Evolutionary conservation across 805 yeast species (phyloP).

Genomic region (Metschnikowia borealis): DNA sequence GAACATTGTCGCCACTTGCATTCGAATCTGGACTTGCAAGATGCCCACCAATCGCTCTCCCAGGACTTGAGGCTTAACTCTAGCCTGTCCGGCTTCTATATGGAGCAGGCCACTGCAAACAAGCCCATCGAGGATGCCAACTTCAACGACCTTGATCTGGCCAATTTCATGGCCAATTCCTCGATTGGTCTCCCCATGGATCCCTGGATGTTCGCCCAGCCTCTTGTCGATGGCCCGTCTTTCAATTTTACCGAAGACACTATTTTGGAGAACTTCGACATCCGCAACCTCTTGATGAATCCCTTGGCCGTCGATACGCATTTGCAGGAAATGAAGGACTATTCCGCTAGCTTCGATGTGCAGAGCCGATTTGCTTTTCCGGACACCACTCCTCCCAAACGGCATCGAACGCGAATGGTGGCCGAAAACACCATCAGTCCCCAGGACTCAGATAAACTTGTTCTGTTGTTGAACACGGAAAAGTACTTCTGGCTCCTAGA

Average conservation of each 20-base stretch:
- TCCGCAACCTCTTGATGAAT: conserved; percentile 24
- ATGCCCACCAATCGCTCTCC: conserved; percentile 23
- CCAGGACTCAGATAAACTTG: conserved; percentile 18
- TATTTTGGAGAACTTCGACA: conserved; percentile 22
- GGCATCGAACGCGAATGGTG: background rate
- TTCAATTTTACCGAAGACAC: conserved; percentile 2
- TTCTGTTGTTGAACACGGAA: conserved; percentile 28
- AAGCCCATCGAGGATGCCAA: conserved; percentile 1
- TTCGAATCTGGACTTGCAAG: conserved; percentile 26
- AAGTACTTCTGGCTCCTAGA: conserved; percentile 39
- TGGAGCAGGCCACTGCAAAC: background rate
- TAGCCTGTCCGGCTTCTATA: background rate
- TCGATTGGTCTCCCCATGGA: conserved; percentile 1
- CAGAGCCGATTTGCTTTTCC: background rate
- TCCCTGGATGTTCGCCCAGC: conserved; percentile 2
- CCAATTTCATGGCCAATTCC: background rate
- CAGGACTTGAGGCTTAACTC: conserved; percentile 7
- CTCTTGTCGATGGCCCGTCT: background rate
- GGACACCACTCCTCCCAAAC: background rate
- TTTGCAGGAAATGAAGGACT: background rate
- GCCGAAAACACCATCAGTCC: background rate
- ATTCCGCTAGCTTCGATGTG: background rate
- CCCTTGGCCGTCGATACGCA: conserved; percentile 10
- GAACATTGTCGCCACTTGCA: conserved; percentile 32
- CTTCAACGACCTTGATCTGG: conserved; percentile 1